phyloP scores from a whole-genome alignment of 345 rosid genomes.

The Arabidopsis suecica region DNA sequence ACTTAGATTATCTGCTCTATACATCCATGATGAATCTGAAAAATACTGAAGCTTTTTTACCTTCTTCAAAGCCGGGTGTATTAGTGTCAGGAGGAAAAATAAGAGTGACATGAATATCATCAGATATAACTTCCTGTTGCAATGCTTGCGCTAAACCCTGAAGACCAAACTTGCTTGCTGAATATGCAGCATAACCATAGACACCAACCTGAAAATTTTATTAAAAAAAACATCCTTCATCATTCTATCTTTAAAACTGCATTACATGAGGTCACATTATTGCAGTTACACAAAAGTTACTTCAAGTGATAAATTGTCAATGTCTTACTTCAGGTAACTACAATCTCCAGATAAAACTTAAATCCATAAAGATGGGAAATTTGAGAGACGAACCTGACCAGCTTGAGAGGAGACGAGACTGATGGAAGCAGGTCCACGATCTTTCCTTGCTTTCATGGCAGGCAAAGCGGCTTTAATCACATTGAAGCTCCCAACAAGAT shows the following conservation, averaged over 20 bases:
- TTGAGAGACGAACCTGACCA: conserved; percentile 66
- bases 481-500: conserved; percentile 81
- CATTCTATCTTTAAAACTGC: background rate
- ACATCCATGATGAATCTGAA: background rate
- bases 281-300: background rate
- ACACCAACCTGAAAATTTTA: conserved; percentile 67
- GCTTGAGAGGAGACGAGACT: conserved; percentile 87
- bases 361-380: background rate
- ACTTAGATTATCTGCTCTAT: background rate
- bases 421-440: conserved; percentile 61
- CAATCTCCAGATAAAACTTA: background rate
- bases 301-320: background rate
- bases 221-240: background rate
- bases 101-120: conserved; percentile 77
- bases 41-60: conserved; percentile 42
- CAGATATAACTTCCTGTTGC: conserved; percentile 86
- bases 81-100: conserved; percentile 89
- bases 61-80: conserved; percentile 78
- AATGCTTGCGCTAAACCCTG: conserved; percentile 89
- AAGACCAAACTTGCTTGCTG: conserved; percentile 85
- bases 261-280: background rate
- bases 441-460: conserved; percentile 63
- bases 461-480: conserved; percentile 87
- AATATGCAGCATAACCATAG: conserved; percentile 88
- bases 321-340: background rate